Evolutionary conservation across 768 basidiomycete species (phyloP).

Genomic region (Lactarius tabidus): DNA sequence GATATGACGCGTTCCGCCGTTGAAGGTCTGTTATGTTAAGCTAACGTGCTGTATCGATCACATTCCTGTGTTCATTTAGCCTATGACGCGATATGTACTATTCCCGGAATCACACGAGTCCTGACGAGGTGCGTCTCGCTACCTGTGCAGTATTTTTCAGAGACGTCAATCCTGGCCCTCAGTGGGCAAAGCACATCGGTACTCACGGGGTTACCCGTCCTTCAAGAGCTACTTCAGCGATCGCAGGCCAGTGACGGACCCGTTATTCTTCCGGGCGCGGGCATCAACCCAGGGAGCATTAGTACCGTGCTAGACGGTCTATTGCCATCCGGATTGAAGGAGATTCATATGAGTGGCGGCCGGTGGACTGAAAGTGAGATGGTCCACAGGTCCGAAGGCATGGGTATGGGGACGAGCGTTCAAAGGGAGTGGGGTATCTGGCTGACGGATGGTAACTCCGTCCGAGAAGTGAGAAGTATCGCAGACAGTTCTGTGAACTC

Average conservation of each 20-base stretch:
- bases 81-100: constrained; percentile 43
- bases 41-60: neutral
- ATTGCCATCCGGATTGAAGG: constrained; percentile 52
- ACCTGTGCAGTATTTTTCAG: neutral
- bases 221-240: constrained; percentile 26
- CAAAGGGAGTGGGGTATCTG: constrained; percentile 64
- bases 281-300: constrained; percentile 60
- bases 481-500: constrained; percentile 35
- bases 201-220: constrained; percentile 25
- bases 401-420: constrained; percentile 64
- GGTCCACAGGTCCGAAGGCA: constrained; percentile 47
- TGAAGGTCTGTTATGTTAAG: constrained; percentile 40
- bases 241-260: constrained; percentile 7
- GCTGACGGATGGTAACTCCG: constrained; percentile 51
- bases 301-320: constrained; percentile 45
- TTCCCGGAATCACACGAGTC: constrained; percentile 68
- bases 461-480: constrained; percentile 49
- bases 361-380: constrained; percentile 55
- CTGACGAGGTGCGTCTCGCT: constrained; percentile 58
- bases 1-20: constrained; percentile 61
- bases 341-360: constrained; percentile 76
- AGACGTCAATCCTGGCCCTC: neutral
- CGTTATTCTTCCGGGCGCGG: constrained; percentile 67
- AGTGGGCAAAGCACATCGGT: constrained; percentile 54
- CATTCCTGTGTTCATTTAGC: constrained; percentile 25